Evolutionary conservation across 108 stramenopile genomes (phyloP), one percentile per base, ranked within the genome.

Genomic region (Cyclotella choctawhatcheeana): DNA sequence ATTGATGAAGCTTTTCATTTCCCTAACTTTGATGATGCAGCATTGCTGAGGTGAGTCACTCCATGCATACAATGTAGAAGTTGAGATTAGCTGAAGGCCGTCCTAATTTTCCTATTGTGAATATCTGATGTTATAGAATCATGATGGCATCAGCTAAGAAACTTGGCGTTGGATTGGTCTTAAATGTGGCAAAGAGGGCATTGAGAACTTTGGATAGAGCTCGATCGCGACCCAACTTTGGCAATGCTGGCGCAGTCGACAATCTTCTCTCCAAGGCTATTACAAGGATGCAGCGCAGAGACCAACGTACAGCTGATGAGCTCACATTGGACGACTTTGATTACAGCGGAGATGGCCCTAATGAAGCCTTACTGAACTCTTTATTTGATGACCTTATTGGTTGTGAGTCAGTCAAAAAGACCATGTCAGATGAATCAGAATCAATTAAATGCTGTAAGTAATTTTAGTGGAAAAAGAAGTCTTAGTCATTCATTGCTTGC

Each of bases 161-260:
- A 12, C 37, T 6, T 40, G 37, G 37, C 12, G 37, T 82, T 12
- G 31, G 59, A 29, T 52, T 69, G 27, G n/a, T 53, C 40, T 20
- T 82, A n/a, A 21, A 26, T 26, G 69, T 82, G 44, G 56, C 58
- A 77, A 52, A 73, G 26, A 56, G 69, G 53, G 81, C 81, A 13
- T 45, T 79, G 8, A 52, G 40, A 27, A 45, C 55, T 3, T 74
- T 84, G 3, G 63, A 44, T 18, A 59, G 33, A 45, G 30, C 44
- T 14, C 69, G 76, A 0, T 18, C 33, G 25, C 68, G 67, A 50
- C 64, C 84, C 35, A 76, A 88, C 40, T 90, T 90, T 77, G 89
- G 89, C 37, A 90, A 90, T 69, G 89, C 85, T 10, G 89, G 89
- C 24, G 86, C 86, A 8, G 87, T 88, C 25, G 86, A 85, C 27